Percentiles rank a stretch among this genome's conserved stretches.
phyloP scores from a whole-genome alignment of 352 stramenopile genomes.

The Pythium sp. region DNA sequence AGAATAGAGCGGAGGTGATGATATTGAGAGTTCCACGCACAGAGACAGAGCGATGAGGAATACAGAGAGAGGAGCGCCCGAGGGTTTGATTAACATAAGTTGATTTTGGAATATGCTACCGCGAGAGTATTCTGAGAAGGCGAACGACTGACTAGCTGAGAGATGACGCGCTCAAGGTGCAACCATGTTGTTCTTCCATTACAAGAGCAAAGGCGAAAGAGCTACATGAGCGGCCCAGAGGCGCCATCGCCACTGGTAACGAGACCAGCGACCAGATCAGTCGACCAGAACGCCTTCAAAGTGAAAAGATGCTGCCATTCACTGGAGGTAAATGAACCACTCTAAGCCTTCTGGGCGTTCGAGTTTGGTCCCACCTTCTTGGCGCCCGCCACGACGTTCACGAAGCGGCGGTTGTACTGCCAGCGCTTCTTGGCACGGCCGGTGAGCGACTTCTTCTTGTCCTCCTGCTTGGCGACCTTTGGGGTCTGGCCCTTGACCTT shows the following conservation, averaged over 20 bases:
- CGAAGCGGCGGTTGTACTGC: constrained; percentile 99
- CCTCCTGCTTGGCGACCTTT: constrained; percentile 99
- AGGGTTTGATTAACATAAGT: constrained; percentile 45
- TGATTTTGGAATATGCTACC: constrained; percentile 52
- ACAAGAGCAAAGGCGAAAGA: constrained; percentile 7
- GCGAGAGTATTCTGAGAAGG: constrained; percentile 16
- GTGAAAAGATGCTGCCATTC: constrained; percentile 12
- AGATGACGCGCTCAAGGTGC: constrained; percentile 13
- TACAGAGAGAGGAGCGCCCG: constrained; percentile 1
- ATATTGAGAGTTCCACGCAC: not conserved
- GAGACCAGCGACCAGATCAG: not conserved
- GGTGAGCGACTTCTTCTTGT: constrained; percentile 96
- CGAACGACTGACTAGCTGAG: constrained; percentile 17
- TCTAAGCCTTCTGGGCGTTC: constrained; percentile 93
- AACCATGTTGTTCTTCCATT: constrained; percentile 10
- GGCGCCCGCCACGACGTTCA: constrained; percentile 97
- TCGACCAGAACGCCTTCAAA: constrained; percentile 5
- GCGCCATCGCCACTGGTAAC: not conserved
- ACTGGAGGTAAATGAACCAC: not conserved
- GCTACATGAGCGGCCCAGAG: not conserved
- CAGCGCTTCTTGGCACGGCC: constrained; percentile 99
- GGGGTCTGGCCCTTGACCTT: constrained; percentile 99
- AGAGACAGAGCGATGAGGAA: not conserved
- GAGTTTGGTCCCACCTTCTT: constrained; percentile 99
- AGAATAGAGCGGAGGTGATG: not conserved